These are phyloP conservation scores for Monosporascus sp. DNA, from an alignment of 2,329 filamentous ascomycete species.

Conservation along the genomic window DNA sequence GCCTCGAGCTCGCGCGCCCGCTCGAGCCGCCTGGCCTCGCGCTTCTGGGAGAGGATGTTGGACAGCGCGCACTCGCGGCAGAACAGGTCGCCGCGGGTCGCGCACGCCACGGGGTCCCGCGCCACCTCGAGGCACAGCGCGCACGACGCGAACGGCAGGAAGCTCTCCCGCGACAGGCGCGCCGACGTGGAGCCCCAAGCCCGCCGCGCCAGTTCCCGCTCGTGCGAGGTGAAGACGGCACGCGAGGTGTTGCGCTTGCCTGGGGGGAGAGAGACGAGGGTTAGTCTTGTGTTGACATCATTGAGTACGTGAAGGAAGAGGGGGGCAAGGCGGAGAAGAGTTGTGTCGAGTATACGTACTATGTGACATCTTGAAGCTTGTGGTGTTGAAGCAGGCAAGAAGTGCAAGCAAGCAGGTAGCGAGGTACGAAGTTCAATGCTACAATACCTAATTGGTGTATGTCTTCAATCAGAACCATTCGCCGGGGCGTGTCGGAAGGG, in stretches of 20 bases:
- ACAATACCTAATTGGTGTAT: too few species aligned
- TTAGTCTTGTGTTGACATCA: conserved; percentile 37
- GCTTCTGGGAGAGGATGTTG: conserved; percentile 86
- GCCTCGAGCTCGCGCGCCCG: conserved; percentile 58
- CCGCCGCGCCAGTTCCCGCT: conserved; percentile 74
- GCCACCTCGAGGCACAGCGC: conserved; percentile 79
- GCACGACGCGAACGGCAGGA: conserved; percentile 86
- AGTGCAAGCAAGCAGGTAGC: neutral
- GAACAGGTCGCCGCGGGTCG: conserved; percentile 76
- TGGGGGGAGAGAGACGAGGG: conserved; percentile 30
- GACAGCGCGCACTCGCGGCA: conserved; percentile 89
- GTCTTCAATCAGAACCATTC: too few species aligned
- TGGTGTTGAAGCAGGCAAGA: neutral
- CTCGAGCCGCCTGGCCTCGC: conserved; percentile 81
- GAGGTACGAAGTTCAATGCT: neutral
- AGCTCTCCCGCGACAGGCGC: conserved; percentile 84
- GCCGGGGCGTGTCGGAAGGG: too few species aligned
- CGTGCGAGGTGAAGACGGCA: conserved; percentile 89
- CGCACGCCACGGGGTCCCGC: conserved; percentile 75
- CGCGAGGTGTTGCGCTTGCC: conserved; percentile 87
- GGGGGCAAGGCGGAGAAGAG: neutral
- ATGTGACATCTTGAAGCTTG: neutral
- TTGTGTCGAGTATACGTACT: neutral
- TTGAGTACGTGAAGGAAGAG: neutral
- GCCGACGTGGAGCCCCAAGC: conserved; percentile 79